Evolutionary conservation across 2,329 filamentous ascomycete genomes (phyloP), one percentile per base, ranked within the genome.

Genomic region (Ophiostoma perfectum): DNA sequence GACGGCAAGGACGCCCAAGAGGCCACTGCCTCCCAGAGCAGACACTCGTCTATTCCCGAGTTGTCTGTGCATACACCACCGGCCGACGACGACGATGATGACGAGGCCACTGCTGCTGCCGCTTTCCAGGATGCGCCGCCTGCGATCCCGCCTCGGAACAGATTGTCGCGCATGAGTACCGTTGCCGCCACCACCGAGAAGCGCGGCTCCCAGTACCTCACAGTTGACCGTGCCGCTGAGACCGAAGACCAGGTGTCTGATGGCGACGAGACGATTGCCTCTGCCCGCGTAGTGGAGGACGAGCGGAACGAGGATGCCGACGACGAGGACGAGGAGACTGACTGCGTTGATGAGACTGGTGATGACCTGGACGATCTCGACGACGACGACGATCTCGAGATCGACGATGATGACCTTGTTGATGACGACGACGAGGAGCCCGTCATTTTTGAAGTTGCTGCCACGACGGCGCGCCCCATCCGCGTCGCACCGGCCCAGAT

Each of bases 391-490:
- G 81, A 81, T 3, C 12, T 27, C 11, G 64, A 63, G 8, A 63
- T 65, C 44, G 9, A 63, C n/a, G 79, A 81, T 16, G 81, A 83
- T 4, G 81, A 85, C 9, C n/a, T 45, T 9, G 80, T 82, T 5
- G 80, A 81, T 3, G 79, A 80, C 5, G 79, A 80, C 4, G 82
- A 84, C 1, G 86, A 91, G 72, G 88, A 90, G 73, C 84, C 88
- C 1, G 81, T 92, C 45, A 84, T 93, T 42, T 90, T 88, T 70
- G 88, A 91, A 73, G 84, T 91, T 66, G 86, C 81, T 12, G 80
- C 83, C 4, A 80, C 84, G 5, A 81, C 85, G 16, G 81, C 85
- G 14, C 83, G 86, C 70, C 83, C 84, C 16, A 80, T 86, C 16
- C 82, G 83, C 6, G 84, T 87, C 66, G 80, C 87, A 64, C 84